Base-by-base conservation (phyloP, 306 rosid genomes). In the Citrullus colocynthis region DNA sequence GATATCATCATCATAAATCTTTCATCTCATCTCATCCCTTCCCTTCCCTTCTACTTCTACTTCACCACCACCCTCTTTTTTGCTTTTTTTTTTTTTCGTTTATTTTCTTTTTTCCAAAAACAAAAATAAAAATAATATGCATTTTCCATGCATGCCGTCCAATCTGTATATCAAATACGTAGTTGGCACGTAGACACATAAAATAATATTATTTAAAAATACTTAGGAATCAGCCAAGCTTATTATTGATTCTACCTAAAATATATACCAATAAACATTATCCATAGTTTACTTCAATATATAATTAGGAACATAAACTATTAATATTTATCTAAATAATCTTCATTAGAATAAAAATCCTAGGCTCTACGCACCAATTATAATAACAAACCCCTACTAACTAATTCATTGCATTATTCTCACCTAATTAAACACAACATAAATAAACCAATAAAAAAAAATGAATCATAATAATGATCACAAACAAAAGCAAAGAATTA, bases 91-190 rank as follows among this genome's bases (percentile, higher is more conserved):
- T 20, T 6, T 9, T 18, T 69, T 20, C n/a, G 17, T 17, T 57
- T 0, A 8, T 7, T 7, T 57, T 28, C 2, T 2, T 20, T 57
- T 57, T 57, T 55, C 59, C 6, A 49, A 49, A 49, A 56, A 58
- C 0, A 24, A 59, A 59, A 59, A 32, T 1, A 16, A 52, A 62
- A 5, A 62, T 0, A 14, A 41, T 41, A 6, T 9, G 60, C 77
- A 72, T 28, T 72, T 72, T 28, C 44, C 77, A 72, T 72, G 77
- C 77, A 72, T 49, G 77, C 58, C 15, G 18, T 72, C 60, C 59
- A 48, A 72, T 48, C 20, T 8, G 5, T 48, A 48, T 28, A 28
- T 49, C 0, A 3, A 72, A 49, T 49, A 72, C 39, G 77, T 72
- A 72, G 77, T 30, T 16, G 36, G 60, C 77, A 72, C 77, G 77